Evolutionary conservation across 2,329 filamentous ascomycete species (phyloP), one percentile per base, ranked within the genome.

Genomic region (Piedraia hortae): DNA sequence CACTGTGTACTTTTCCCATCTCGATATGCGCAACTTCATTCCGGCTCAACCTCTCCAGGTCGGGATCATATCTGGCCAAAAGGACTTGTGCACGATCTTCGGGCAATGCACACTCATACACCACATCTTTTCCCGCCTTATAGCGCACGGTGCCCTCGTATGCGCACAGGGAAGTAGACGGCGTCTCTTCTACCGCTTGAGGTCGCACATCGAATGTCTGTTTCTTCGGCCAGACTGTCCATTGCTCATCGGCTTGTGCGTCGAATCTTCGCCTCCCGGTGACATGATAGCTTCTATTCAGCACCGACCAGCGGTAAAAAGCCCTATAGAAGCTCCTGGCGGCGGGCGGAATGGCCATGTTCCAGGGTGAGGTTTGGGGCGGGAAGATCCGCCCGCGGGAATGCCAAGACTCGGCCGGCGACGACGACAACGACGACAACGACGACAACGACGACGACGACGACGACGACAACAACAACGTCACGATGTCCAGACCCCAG

Each of bases 251-350:
- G 23, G 18, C 5, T 10, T 17, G 7, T 7, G 10, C 16, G 7
- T 7, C 16, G 16, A 10, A 7, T 7, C 7, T 17, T 17, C 10
- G 16, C 16, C 16, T 17, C 7, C 16, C 7, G 7, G 7, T 17
- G 16, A 17, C 16, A 17, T 7, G 7, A 7, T 7, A 7, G 7
- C 7, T 7, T 7, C 7, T 7, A 10, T 17, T 17, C 20, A 42
- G 31, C 26, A 44, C 24, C 24, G 30, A 46, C 49, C 47, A 54
- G 32, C 36, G 38, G 34, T 50, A 51, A 31, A 53, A 53, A 22
- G 42, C 41, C 7, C 38, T 36, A 33, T 49, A 51, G 36, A 54
- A 53, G 32, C 43, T 44, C 19, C 35, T 24, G n/a, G 32, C 30
- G 14, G 34, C 35, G n/a, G 18, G n/a, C n/a, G n/a, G n/a, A n/a